Evolutionary conservation across 2,329 filamentous ascomycete species (phyloP), one percentile per base, ranked within the genome.

Genomic region (Neofusicoccum ribis): DNA sequence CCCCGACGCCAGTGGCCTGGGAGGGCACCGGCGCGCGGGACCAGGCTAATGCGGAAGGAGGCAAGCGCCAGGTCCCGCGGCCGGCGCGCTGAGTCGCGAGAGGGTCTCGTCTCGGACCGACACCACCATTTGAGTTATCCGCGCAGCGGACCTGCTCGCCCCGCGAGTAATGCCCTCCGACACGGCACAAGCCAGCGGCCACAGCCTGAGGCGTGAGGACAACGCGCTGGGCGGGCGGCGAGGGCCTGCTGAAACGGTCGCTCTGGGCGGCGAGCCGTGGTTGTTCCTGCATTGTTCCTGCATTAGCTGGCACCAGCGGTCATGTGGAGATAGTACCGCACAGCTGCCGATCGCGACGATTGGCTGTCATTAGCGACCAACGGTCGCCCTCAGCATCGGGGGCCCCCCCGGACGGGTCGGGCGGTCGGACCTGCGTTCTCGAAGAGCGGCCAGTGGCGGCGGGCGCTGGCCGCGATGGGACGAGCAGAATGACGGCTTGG

Each of bases 281-380:
- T n/a, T 17, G 77, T 78, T 74, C 77, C 77, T 79, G 77, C 77
- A 73, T 70, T 66, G 75, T 77, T 75, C 75, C 75, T 77, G 75
- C 75, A 77, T 77, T 76, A 77, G 76, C 50, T 46, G 46, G n/a
- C 58, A 17, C 43, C 27, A 47, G 56, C 39, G 14, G 56, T 50
- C 47, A 63, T 63, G 59, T 52, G 59, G 59, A 50, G 47, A 52
- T 50, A 52, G 44, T 31, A 34, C 46, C 44, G 59, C 36, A 41
- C 46, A 47, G 59, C 27, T 52, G 59, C 46, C 59, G 59, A 63
- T 63, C 59, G 47, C 59, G 59, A 41, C 59, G 59, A 63, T 63
- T 63, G 59, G 59, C 59, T 63, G 59, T 34, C 44, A 36, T 41
- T 44, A 63, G 59, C 47, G 46, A 51, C 46, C 34, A 63, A 63